Percentiles rank a stretch among this genome's conserved stretches.
Conservation (phyloP, 257 asterid genomes). For the Osmanthus fragrans region DNA sequence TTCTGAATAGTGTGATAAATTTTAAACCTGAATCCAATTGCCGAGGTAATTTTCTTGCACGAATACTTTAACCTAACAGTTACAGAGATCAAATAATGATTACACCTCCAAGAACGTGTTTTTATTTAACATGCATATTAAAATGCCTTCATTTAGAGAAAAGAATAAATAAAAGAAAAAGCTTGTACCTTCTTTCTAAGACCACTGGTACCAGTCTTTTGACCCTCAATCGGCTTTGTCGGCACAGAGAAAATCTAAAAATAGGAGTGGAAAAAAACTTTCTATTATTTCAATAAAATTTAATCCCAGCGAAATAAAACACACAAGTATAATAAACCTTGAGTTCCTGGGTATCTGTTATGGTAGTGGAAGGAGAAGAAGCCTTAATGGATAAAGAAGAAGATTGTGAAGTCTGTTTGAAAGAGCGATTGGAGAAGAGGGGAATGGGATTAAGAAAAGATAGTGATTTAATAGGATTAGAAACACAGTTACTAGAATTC, state of each 20-base stretch:
- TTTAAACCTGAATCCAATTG: conserved; percentile 97
- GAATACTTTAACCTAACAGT: conserved; percentile 76
- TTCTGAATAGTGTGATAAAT: conserved; percentile 10
- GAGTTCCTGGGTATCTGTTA: conserved; percentile 58
- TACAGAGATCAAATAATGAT: conserved; percentile 21
- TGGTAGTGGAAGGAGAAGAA: conserved; percentile 49
- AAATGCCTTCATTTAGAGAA: conserved; percentile 20
- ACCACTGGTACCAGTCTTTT: conserved; percentile 97
- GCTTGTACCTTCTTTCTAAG: conserved; percentile 81
- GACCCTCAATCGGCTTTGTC: conserved; percentile 86
- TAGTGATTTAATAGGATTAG: conserved; percentile 28
- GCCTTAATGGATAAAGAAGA: conserved; percentile 39
- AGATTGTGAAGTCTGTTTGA: conserved; percentile 26
- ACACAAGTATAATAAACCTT: conserved; percentile 40
- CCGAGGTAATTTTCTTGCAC: conserved; percentile 88
- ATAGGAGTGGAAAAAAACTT: neutral
- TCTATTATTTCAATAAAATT: neutral
- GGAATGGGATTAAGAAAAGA: conserved; percentile 38
- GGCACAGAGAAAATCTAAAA: conserved; percentile 65
- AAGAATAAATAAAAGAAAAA: neutral
- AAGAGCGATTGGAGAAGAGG: conserved; percentile 31
- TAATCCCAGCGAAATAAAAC: conserved; percentile 7
- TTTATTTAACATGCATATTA: conserved; percentile 17
- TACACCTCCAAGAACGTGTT: conserved; percentile 5
- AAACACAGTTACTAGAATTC: conserved; percentile 23